Base-by-base conservation (phyloP, 1,284 basidiomycete genomes). In the Malassezia obtusa region DNA sequence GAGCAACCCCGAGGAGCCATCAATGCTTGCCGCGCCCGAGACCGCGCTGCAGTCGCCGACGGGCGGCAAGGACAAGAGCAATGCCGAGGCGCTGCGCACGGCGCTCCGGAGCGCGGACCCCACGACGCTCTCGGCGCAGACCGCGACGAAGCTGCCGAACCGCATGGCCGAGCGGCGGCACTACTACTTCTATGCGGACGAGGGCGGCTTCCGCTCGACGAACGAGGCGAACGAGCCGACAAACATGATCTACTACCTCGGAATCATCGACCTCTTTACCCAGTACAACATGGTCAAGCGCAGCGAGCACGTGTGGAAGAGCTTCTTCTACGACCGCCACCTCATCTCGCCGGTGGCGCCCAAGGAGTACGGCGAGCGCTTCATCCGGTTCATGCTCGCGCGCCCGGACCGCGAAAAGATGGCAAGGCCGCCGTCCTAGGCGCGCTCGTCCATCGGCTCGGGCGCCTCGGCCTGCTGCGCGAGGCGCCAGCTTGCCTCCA, bases 111-210 rank as follows among this genome's bases (percentile, higher is more conserved):
- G 82, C 33, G 86, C 86, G 2, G 88, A 91, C 68, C 84, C 85
- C 0, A 84, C 89, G 68, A 79, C 81, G 4, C 78, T 90, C 28
- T 82, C 80, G 3, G 73, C 77, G 0, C 78, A 77, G 15, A 78
- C 79, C 17, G 78, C 80, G 4, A 77, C 84, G 44, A 80, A 83
- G 60, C 77, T 91, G 12, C 87, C 87, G 0, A 75, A 77, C 26
- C 80, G 80, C 44, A 81, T 83, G 57, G 55, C 78, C 40, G 89
- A 94, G 65, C 80, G 87, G 22, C 81, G 84, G 43, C 82, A 89
- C 60, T 90, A 92, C 73, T 75, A 94, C 32, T 98, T 96, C 76
- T 96, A 95, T 72, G 88, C 92, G 69, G 90, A 98, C 71, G 94
- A 98, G 68, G 91, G 91, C 22, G 92, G 94, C 1, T 75, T 94